These are phyloP conservation scores for Solanum neorickii DNA, from an alignment of 257 asterid species.

Conservation along the genomic window DNA sequence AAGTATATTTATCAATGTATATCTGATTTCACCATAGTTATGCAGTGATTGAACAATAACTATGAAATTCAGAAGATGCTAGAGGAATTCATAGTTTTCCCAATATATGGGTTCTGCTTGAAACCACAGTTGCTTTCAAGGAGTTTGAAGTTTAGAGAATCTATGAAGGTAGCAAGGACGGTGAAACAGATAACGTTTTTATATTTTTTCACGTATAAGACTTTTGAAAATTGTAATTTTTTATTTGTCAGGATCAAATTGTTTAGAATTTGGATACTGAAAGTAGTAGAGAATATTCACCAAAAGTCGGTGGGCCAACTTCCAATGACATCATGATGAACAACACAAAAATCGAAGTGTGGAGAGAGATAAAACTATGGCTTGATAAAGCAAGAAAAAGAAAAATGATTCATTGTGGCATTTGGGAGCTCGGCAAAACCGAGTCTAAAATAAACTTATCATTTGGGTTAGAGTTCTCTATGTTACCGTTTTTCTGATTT, in stretches of 20 bases:
- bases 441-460: constrained; percentile 20
- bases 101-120: constrained; percentile 18
- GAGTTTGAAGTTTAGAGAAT: constrained; percentile 4
- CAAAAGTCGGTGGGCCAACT: background rate
- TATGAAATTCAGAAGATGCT: background rate
- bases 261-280: background rate
- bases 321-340: background rate
- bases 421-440: constrained; percentile 13
- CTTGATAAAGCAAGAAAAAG: background rate
- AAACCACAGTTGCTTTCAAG: constrained; percentile 6
- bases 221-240: background rate
- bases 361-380: background rate
- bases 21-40: background rate
- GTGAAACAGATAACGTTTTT: background rate
- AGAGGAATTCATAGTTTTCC: constrained; percentile 11
- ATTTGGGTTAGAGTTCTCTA: constrained; percentile 11
- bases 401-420: background rate
- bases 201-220: background rate
- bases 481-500: constrained; percentile 17
- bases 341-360: no score
- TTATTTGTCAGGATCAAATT: background rate
- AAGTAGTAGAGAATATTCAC: background rate
- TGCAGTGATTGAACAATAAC: background rate
- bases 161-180: background rate
- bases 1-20: no score